Base-by-base conservation (phyloP, 306 rosid species). In the Adenanthera pavonina region DNA sequence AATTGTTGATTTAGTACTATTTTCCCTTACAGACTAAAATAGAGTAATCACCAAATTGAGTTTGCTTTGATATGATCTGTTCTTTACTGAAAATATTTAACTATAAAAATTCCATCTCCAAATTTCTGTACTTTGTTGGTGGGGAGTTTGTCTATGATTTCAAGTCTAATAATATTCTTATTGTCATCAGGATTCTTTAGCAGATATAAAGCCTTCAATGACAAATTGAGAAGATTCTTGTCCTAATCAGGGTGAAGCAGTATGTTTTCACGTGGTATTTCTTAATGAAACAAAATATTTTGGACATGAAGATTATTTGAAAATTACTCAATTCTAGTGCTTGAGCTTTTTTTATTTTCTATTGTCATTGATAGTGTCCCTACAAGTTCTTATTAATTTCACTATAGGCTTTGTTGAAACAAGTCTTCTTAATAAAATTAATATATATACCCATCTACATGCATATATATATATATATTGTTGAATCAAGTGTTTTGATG, bases 141-240 rank as follows among this genome's bases (percentile, higher is more conserved):
- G 67, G 36, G 1, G 40, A 9, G 67, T 10, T 8, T 60, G 65
- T 30, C 67, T 8, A 38, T 60, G 53, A 49, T 81, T 53, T 69
- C 65, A 67, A 68, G 35, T 69, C 80, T 84, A 83, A 83, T 49
- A 20, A 36, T 83, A 65, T 89, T 85, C 35, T 49, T 40, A 75
- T 49, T 82, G 46, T 76, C 73, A 44, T 33, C 36, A 89, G 92
- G 92, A 89, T 84, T 70, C 87, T 81, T 79, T 87, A 76, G 84
- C 86, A 62, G 91, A 91, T 81, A 52, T 87, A 69, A 89, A 86
- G 83, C 88, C 91, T 86, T 85, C 75, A 47, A 79, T 69, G 51
- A 53, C 85, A 75, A 90, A 86, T 77, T 80, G 85, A 54, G 88
- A 86, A 51, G 82, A 79, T 84, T 78, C 65, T 54, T 77, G 72